A percentile compares a stretch with the other conserved stretches of the same genome.
Conservation (phyloP, 257 asterid genomes). For the Osmanthus fragrans region DNA sequence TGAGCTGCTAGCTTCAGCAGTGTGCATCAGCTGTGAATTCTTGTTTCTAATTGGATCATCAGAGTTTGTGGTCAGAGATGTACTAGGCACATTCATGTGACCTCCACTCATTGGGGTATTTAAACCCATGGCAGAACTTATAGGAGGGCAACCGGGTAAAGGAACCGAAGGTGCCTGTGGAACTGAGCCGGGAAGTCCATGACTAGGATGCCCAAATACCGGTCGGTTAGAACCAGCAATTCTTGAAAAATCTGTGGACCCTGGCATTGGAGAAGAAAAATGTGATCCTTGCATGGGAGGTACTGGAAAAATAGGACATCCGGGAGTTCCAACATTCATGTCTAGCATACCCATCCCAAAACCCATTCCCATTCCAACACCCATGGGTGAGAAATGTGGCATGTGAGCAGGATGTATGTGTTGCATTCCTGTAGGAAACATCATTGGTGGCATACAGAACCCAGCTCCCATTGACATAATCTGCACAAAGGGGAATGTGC, state of each 20-base stretch:
- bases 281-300: conserved; percentile 51
- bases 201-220: conserved; percentile 55
- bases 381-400: conserved; percentile 67
- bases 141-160: conserved; percentile 32
- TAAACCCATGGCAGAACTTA: conserved; percentile 36
- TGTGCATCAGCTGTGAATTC: conserved; percentile 30
- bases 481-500: conserved; percentile 39
- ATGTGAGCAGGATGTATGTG: conserved; percentile 72
- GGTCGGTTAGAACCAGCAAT: conserved; percentile 49
- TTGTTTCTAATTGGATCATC: conserved; percentile 27
- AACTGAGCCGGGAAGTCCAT: conserved; percentile 48
- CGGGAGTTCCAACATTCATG: conserved; percentile 60
- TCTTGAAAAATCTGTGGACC: conserved; percentile 49
- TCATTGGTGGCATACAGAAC: conserved; percentile 79
- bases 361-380: conserved; percentile 57
- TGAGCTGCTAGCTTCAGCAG: conserved; percentile 44
- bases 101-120: conserved; percentile 31
- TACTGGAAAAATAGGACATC: conserved; percentile 58
- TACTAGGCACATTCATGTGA: conserved; percentile 34
- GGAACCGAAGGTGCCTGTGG: conserved; percentile 52
- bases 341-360: conserved; percentile 75
- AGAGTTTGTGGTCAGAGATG: conserved; percentile 35
- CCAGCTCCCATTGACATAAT: conserved; percentile 98
- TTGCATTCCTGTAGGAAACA: conserved; percentile 73
- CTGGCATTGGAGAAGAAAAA: conserved; percentile 50